Evolutionary conservation across 345 rosid genomes (phyloP).

Genomic region (Barbarea vulgaris): DNA sequence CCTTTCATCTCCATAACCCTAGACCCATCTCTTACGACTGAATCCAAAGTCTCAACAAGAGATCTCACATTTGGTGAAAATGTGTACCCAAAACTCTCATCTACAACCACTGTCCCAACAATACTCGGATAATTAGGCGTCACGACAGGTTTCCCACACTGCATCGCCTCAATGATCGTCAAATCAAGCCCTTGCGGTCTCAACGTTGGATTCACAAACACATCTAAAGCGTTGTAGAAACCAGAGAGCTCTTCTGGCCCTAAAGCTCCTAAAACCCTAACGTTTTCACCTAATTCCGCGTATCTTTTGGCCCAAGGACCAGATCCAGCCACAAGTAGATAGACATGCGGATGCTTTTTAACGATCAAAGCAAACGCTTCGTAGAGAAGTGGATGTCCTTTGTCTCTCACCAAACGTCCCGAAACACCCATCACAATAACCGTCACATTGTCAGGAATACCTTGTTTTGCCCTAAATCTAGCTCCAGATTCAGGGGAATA

Average conservation of each 20-base stretch:
- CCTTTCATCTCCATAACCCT: conserved; percentile 55
- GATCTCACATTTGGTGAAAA: conserved; percentile 74
- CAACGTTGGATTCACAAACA: conserved; percentile 73
- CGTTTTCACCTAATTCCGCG: conserved; percentile 54
- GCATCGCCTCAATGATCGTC: conserved; percentile 75
- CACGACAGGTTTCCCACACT: conserved; percentile 70
- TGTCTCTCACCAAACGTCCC: conserved; percentile 72
- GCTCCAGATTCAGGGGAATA: conserved; percentile 44
- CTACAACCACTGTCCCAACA: conserved; percentile 61
- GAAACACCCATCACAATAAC: conserved; percentile 69
- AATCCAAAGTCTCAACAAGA: conserved; percentile 55
- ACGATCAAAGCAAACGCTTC: conserved; percentile 56
- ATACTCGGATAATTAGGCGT: conserved; percentile 72
- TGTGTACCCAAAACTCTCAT: conserved; percentile 57
- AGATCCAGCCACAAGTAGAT: conserved; percentile 65
- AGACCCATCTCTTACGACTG: conserved; percentile 54
- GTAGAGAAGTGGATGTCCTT: conserved; percentile 70
- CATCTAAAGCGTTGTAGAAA: conserved; percentile 65
- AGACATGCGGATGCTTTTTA: conserved; percentile 44
- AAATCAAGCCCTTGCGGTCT: conserved; percentile 76
- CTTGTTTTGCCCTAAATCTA: conserved; percentile 48
- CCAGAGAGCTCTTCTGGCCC: conserved; percentile 55
- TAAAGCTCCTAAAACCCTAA: conserved; percentile 59
- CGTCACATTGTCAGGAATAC: conserved; percentile 40
- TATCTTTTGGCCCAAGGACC: conserved; percentile 78